Percentiles rank a stretch among this genome's conserved stretches.
Evolutionary conservation across 805 yeast genomes (phyloP).

Genomic region (Kuraishia borneana): DNA sequence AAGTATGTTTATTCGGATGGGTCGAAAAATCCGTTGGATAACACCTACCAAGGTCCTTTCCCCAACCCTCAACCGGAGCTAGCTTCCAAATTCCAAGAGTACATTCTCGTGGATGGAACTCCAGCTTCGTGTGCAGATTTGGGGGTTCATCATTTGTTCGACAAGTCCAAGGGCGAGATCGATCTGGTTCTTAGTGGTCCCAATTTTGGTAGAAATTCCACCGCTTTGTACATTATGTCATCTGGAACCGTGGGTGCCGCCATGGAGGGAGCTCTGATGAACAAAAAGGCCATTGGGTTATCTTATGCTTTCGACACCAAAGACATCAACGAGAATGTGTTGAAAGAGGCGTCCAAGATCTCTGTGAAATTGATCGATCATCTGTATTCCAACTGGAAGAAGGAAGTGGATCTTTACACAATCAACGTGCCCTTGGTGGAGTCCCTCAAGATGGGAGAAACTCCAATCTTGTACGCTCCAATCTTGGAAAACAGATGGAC

Average conservation of each 20-base stretch:
- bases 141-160: constrained; percentile 64
- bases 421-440: constrained; percentile 72
- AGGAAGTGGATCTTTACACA: constrained; percentile 59
- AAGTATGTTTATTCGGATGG: constrained; percentile 53
- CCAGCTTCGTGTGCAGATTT: constrained; percentile 95
- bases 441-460: constrained; percentile 35
- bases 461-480: constrained; percentile 67
- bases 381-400: constrained; percentile 47
- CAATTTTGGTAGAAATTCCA: constrained; percentile 87
- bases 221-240: constrained; percentile 78
- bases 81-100: constrained; percentile 41
- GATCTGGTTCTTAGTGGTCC: constrained; percentile 93
- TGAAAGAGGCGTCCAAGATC: constrained; percentile 56
- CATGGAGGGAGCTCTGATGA: constrained; percentile 77
- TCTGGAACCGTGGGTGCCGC: constrained; percentile 97
- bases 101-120: constrained; percentile 85
- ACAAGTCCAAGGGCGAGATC: constrained; percentile 40
- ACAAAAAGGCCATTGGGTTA: constrained; percentile 64
- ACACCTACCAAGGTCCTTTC: constrained; percentile 60
- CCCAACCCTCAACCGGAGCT: constrained; percentile 33
- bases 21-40: constrained; percentile 26
- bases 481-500: constrained; percentile 76
- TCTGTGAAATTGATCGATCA: constrained; percentile 54
- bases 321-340: constrained; percentile 34
- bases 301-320: constrained; percentile 70